These are phyloP conservation scores for Hordeum vulgare DNA, from an alignment of 176 grass and related monocot genomes.

Conservation along the genomic window MorexV3_pseudomolecules_assembly NC_058519.1:53285537-53286036, in stretches of 20 bases:
- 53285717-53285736: constrained; percentile 41
- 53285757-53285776: constrained; percentile 25
- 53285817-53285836: constrained; percentile 34
- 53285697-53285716: too few relatives aligned
- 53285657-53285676: too few relatives aligned
- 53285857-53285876: constrained; percentile 61
- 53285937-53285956: neutral
- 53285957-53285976: neutral
- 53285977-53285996: too few relatives aligned
- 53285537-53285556: too few relatives aligned
- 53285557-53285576: too few relatives aligned
- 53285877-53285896: constrained; percentile 48
- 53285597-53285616: too few relatives aligned
- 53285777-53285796: constrained; percentile 31
- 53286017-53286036: too few relatives aligned
- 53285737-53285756: constrained; percentile 47
- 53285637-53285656: too few relatives aligned
- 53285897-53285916: constrained; percentile 38
- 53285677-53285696: too few relatives aligned
- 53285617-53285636: too few relatives aligned
- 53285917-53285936: neutral
- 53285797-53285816: neutral
- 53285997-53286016: too few relatives aligned
- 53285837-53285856: constrained; percentile 58
- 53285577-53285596: too few relatives aligned